Evolutionary conservation across 345 rosid species (phyloP).

Genomic region (Populus euphratica): DNA sequence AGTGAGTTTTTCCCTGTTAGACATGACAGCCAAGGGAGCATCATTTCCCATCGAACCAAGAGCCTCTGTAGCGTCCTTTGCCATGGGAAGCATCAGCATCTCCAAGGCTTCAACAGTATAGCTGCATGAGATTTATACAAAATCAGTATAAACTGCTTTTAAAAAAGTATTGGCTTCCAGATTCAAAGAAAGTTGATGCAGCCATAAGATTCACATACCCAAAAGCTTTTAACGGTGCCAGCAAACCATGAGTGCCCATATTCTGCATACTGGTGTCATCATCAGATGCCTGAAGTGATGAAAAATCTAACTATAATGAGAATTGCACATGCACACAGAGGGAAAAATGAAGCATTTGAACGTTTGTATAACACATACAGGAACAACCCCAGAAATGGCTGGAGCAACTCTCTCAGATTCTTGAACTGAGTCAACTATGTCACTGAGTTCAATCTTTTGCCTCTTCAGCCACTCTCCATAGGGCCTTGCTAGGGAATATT

Average conservation of each 20-base stretch:
- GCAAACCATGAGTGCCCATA: conserved; percentile 84
- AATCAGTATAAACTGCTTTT: background rate
- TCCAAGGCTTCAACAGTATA: conserved; percentile 95
- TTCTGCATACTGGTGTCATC: conserved; percentile 78
- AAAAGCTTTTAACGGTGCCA: conserved; percentile 91
- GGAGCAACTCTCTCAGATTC: conserved; percentile 60
- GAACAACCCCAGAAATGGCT: conserved; percentile 58
- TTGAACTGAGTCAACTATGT: conserved; percentile 64
- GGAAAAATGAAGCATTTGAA: background rate
- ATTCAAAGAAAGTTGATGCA: background rate
- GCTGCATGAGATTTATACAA: conserved; percentile 35
- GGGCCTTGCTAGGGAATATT: conserved; percentile 83
- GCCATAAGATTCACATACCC: conserved; percentile 54
- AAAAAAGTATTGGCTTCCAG: background rate
- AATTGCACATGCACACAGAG: background rate
- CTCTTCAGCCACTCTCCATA: conserved; percentile 89
- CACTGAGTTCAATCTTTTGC: conserved; percentile 78
- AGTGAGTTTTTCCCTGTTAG: conserved; percentile 77
- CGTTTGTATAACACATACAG: conserved; percentile 39
- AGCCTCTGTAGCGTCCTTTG: conserved; percentile 90
- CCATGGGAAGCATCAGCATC: conserved; percentile 99
- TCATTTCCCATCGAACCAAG: conserved; percentile 99
- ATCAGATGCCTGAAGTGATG: conserved; percentile 49
- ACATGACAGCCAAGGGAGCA: conserved; percentile 96
- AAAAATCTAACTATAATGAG: conserved; percentile 8